Percentiles rank a stretch among this genome's conserved stretches.
These are phyloP conservation scores for Talaromyces trachyspermus DNA, from an alignment of 495 filamentous ascomycete species.

Conservation along the genomic window DNA sequence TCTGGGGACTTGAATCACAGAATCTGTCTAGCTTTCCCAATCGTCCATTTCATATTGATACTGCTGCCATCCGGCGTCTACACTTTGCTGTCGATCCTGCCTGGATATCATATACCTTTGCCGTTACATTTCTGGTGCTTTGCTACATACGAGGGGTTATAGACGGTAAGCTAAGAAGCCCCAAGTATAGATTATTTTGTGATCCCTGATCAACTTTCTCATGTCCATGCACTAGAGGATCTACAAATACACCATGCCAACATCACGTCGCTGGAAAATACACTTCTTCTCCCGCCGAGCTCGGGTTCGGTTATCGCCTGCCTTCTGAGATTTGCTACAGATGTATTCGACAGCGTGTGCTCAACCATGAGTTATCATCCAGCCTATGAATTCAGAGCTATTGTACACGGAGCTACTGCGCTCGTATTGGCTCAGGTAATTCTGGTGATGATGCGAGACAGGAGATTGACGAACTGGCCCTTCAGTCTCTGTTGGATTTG, in stretches of 20 bases:
- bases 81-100: constrained; percentile 16
- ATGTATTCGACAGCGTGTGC: constrained; percentile 14
- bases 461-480: constrained; percentile 9
- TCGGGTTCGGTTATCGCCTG: constrained; percentile 11
- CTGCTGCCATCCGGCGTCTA: constrained; percentile 8
- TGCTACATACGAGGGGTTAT: constrained; percentile 15
- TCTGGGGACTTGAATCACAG: constrained; percentile 12
- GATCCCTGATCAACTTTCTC: neutral
- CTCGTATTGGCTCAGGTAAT: constrained; percentile 10
- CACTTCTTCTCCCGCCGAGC: constrained; percentile 5
- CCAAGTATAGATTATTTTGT: too few relatives aligned
- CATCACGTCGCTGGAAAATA: neutral
- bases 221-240: neutral
- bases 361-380: constrained; percentile 10
- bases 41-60: constrained; percentile 10
- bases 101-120: constrained; percentile 19
- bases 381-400: constrained; percentile 15
- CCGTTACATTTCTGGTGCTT: constrained; percentile 12
- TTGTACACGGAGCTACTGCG: constrained; percentile 14
- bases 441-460: neutral
- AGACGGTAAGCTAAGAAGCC: constrained; percentile 7
- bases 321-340: constrained; percentile 11
- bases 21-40: constrained; percentile 10
- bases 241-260: neutral
- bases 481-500: constrained; percentile 13